Percentiles rank a stretch among this genome's conserved stretches.
phyloP scores from a whole-genome alignment of 2,329 filamentous ascomycete species.

The Sclerotinia subarctica region DNA sequence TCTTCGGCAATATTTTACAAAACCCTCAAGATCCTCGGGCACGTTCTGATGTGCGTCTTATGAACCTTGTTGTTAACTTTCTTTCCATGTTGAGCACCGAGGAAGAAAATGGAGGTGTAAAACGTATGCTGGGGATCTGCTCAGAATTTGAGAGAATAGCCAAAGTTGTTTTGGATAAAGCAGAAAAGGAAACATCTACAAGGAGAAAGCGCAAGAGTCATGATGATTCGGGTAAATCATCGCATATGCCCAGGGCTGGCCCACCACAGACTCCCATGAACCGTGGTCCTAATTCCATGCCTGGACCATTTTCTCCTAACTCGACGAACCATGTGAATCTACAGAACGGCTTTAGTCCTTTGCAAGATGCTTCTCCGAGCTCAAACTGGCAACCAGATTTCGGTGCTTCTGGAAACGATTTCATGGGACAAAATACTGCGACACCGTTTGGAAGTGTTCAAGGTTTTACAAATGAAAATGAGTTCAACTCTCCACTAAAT shows the following conservation, averaged over 20 bases:
- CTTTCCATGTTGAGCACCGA: constrained; percentile 85
- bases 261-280: constrained; percentile 32
- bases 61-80: constrained; percentile 92
- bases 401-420: constrained; percentile 27
- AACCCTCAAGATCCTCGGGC: constrained; percentile 89
- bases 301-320: constrained; percentile 34
- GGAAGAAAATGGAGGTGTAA: constrained; percentile 84
- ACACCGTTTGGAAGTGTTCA: constrained; percentile 35
- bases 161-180: constrained; percentile 83
- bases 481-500: constrained; percentile 34
- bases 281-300: constrained; percentile 29
- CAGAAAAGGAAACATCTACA: constrained; percentile 67
- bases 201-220: constrained; percentile 81
- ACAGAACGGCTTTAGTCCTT: constrained; percentile 34
- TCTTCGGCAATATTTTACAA: constrained; percentile 95
- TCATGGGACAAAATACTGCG: constrained; percentile 31
- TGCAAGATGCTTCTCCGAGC: constrained; percentile 29
- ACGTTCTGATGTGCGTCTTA: constrained; percentile 82
- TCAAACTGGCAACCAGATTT: constrained; percentile 31
- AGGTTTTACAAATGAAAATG: constrained; percentile 33
- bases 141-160: constrained; percentile 96
- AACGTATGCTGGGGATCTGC: constrained; percentile 90
- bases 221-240: constrained; percentile 42
- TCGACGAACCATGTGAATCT: constrained; percentile 30
- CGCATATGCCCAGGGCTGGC: constrained; percentile 20